These are phyloP conservation scores for Neurospora sp. DNA, from an alignment of 495 filamentous ascomycete species.

Conservation along the genomic window DNA sequence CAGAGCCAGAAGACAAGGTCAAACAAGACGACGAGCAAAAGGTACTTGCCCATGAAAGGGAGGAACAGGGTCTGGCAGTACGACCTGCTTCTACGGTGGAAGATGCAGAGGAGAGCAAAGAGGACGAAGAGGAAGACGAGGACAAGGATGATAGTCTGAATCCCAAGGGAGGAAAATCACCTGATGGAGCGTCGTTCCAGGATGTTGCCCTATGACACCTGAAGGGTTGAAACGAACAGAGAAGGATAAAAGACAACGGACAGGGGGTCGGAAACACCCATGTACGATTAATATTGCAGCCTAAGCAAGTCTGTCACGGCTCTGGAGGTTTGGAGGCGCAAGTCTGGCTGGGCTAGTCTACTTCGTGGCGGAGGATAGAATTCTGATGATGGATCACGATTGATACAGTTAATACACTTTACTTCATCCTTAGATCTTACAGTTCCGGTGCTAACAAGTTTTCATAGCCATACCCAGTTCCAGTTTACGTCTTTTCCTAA, in stretches of 20 bases:
- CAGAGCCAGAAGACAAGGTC: conserved; percentile 24
- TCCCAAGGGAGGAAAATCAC: conserved; percentile 28
- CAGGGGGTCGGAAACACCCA: background rate
- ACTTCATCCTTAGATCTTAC: background rate
- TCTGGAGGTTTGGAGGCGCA: background rate
- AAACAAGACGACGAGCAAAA: conserved; percentile 44
- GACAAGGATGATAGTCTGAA: conserved; percentile 21
- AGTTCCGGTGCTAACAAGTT: background rate
- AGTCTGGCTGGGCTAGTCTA: background rate
- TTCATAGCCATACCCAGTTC: too few species aligned
- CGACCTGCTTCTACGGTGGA: conserved; percentile 25
- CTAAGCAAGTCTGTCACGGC: background rate
- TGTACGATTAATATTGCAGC: background rate
- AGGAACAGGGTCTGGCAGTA: conserved; percentile 38
- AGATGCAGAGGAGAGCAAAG: conserved; percentile 22
- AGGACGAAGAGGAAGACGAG: conserved; percentile 26
- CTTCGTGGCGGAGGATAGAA: background rate
- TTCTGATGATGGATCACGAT: background rate
- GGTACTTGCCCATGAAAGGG: conserved; percentile 41
- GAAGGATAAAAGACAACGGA: background rate
- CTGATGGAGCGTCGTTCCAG: conserved; percentile 41
- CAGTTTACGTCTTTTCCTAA: too few species aligned
- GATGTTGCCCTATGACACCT: conserved; percentile 39
- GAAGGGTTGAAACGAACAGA: background rate
- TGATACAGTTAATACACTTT: background rate